phyloP scores from a whole-genome alignment of 2,329 filamentous ascomycete genomes.

The Diaporthe destruens region DNA sequence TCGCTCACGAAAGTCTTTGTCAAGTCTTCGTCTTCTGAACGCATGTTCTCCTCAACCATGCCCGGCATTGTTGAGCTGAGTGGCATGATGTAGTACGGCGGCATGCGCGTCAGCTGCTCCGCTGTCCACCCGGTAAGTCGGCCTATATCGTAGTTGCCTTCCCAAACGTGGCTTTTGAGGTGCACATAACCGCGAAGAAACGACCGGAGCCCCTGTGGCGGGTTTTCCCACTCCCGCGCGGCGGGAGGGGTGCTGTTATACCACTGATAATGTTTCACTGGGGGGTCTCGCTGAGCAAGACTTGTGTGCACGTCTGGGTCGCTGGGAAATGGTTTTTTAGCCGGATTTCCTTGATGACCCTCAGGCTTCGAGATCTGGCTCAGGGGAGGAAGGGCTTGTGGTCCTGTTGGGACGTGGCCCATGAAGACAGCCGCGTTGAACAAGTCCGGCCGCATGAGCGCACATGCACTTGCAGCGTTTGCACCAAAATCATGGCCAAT shows the following conservation, averaged over 20 bases:
- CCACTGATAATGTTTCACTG: constrained; percentile 78
- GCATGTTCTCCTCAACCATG: constrained; percentile 67
- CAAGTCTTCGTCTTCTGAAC: constrained; percentile 57
- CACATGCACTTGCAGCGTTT: constrained; percentile 66
- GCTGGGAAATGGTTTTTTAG: neutral
- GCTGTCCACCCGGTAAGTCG: constrained; percentile 69
- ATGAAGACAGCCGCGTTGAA: constrained; percentile 72
- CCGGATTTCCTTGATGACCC: rapidly evolving
- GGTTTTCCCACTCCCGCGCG: constrained; percentile 58
- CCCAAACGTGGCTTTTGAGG: constrained; percentile 74
- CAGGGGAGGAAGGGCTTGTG: constrained; percentile 48
- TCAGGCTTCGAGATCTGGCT: neutral
- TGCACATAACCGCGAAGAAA: constrained; percentile 78
- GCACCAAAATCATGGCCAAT: constrained; percentile 78
- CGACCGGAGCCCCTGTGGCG: constrained; percentile 57
- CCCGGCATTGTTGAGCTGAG: constrained; percentile 69
- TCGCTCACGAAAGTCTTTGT: constrained; percentile 68
- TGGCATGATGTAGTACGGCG: constrained; percentile 78
- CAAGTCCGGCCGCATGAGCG: constrained; percentile 73
- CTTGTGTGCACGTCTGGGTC: constrained; percentile 65
- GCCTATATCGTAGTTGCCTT: constrained; percentile 62
- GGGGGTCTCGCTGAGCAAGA: constrained; percentile 66
- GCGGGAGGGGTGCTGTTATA: constrained; percentile 68
- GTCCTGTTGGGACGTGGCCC: constrained; percentile 73
- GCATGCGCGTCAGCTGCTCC: constrained; percentile 68